Evolutionary conservation across 768 basidiomycete genomes (phyloP).

Genomic region (Symmetrospora coprosmae): DNA sequence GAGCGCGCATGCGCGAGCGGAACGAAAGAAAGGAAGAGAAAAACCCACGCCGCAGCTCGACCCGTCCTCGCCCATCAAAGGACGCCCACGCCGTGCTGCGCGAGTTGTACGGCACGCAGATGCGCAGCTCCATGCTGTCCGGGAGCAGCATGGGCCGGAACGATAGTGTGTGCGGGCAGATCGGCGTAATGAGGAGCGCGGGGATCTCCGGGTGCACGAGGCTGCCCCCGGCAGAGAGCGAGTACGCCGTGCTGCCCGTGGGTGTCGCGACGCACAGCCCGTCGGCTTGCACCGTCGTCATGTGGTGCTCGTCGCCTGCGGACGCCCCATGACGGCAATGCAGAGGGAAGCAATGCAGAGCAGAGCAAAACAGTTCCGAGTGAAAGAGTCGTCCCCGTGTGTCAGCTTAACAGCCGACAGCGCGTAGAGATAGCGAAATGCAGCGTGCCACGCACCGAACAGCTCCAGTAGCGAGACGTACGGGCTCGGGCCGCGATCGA

Average conservation of each 20-base stretch:
- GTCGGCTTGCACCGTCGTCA: constrained; percentile 98
- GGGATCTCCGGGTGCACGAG: constrained; percentile 97
- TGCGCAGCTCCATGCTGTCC: constrained; percentile 93
- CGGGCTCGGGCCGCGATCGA: constrained; percentile 93
- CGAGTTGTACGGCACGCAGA: constrained; percentile 98
- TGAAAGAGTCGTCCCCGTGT: too few species aligned
- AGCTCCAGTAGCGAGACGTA: constrained; percentile 91
- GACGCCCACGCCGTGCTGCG: constrained; percentile 97
- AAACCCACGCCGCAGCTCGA: constrained; percentile 79
- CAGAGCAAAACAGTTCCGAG: too few species aligned
- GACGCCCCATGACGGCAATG: not conserved
- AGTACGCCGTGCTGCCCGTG: constrained; percentile 96
- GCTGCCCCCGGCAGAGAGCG: constrained; percentile 94
- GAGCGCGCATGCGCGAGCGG: not conserved
- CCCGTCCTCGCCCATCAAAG: constrained; percentile 90
- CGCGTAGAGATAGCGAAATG: too few species aligned
- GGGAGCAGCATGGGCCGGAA: constrained; percentile 98
- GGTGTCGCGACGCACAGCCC: constrained; percentile 88
- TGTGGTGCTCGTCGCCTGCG: constrained; percentile 96
- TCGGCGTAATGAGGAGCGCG: constrained; percentile 86
- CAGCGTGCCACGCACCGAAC: constrained; percentile 62
- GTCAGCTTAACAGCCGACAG: too few species aligned
- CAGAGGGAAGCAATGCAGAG: too few species aligned
- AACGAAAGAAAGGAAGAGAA: not conserved
- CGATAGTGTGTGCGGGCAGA: constrained; percentile 94